phyloP scores from a whole-genome alignment of 441 rosid genomes.

The Syzygium syzygioides region DNA sequence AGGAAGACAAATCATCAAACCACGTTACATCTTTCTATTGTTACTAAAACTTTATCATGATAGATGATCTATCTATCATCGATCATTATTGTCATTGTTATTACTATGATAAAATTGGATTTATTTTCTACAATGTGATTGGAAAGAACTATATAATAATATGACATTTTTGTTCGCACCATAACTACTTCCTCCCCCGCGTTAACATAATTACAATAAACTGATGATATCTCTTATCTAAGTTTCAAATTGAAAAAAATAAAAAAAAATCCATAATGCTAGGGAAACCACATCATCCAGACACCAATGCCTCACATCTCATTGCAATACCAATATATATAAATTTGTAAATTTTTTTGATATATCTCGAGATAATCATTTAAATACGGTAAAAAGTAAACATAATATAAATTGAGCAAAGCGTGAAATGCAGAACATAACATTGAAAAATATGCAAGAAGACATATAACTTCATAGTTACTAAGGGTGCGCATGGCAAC shows the following conservation, averaged over 20 bases:
- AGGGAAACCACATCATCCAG: neutral
- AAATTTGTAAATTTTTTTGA: no score
- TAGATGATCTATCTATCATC: neutral
- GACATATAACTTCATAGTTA: neutral
- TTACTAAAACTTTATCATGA: neutral
- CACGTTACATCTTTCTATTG: neutral
- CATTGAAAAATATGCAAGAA: neutral
- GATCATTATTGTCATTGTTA: neutral
- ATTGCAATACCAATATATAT: neutral
- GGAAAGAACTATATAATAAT: neutral
- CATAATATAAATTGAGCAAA: neutral
- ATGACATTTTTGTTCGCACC: neutral
- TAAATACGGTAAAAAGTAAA: no score
- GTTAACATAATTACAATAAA: neutral
- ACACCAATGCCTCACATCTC: neutral
- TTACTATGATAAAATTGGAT: neutral
- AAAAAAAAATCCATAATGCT: neutral
- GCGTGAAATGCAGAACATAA: neutral
- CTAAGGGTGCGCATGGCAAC: no score
- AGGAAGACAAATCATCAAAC: neutral
- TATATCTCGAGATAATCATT: no score
- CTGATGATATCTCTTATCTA: neutral
- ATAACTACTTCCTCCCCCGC: neutral
- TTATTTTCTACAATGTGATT: neutral
- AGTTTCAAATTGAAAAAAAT: neutral